Evolutionary conservation across 2,329 filamentous ascomycete genomes (phyloP).

Genomic region (Emydomyces testavorans): DNA sequence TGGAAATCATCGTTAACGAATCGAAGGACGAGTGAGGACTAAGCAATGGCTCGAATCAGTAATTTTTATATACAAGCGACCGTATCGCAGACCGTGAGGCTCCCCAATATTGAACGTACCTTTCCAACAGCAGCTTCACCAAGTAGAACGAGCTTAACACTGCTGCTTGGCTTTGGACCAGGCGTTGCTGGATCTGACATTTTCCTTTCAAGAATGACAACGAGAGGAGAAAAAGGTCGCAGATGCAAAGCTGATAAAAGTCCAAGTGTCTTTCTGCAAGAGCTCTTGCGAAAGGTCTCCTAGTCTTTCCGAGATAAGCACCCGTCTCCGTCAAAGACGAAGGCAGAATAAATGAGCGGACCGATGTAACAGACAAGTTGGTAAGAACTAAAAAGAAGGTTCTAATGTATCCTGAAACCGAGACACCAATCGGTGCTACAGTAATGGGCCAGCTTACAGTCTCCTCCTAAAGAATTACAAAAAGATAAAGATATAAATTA

Average conservation of each 20-base stretch:
- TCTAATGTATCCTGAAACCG: too few species aligned
- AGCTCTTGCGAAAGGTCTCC: background rate
- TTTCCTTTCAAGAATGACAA: background rate
- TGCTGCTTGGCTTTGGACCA: slow-evolving; percentile 91
- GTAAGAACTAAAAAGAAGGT: too few species aligned
- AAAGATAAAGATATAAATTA: slow-evolving; percentile 4
- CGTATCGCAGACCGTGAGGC: background rate
- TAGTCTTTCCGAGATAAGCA: background rate
- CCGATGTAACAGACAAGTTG: background rate
- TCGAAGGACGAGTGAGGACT: slow-evolving; percentile 94
- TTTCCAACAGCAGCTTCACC: slow-evolving; percentile 98
- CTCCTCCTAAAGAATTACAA: background rate
- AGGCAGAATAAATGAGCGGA: background rate
- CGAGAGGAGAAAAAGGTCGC: background rate
- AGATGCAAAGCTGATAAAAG: background rate
- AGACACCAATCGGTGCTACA: background rate
- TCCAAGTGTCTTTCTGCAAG: background rate
- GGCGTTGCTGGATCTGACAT: slow-evolving; percentile 61
- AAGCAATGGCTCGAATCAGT: slow-evolving; percentile 14
- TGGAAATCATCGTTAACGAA: slow-evolving; percentile 99
- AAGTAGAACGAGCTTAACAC: slow-evolving; percentile 95
- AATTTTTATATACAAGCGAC: too few species aligned
- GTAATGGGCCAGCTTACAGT: background rate
- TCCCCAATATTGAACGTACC: slow-evolving; percentile 42
- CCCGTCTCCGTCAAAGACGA: background rate